Base-by-base conservation (phyloP, 768 basidiomycete genomes). In the Ramaria rubella region DNA sequence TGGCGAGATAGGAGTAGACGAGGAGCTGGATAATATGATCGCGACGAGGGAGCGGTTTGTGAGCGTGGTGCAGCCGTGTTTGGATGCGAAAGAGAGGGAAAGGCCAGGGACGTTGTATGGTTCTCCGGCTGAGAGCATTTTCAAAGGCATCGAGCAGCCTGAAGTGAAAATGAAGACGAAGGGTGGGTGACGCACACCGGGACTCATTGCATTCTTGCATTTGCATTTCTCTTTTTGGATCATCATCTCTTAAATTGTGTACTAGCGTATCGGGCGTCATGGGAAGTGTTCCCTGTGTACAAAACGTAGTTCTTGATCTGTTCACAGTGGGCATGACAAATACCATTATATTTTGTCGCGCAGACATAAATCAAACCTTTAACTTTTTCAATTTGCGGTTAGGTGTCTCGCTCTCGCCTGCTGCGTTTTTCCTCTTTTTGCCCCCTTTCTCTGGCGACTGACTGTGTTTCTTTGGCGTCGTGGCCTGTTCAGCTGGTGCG, bases 31-130 rank as follows among this genome's bases (percentile, higher is more conserved):
- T 61, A 79, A 84, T 57, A 76, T 93, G 27, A 83, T 97, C 15
- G 80, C 81, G 61, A 87, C 85, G 59, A 76, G 95, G 36, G 73
- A 82, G 62, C 75, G 85, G 61, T 94, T 92, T 85, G 86, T 92
- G 21, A 81, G 87, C 49, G 75, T 70, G 34, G 81, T 97, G 5
- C 91, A 90, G 8, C 71, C 72, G 5, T 77, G 87, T 58, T 92
- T 97, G 63, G 84, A 87, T 29, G 74, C 80, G 70, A 86, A 86
- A 77, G 84, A 88, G 72, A 68, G 68, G 63, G 76, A 77, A 58
- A 55, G 61, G 33, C 84, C 85, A 0, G 87, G 91, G 48, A 72
- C 84, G 61, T 83, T 88, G 64, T 88, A 79, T 73, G 90, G 87
- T n/a, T 73, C 94, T 17, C 91, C 92, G 2, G 70, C 74, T 69